These are phyloP conservation scores for Mycena galopus DNA, from an alignment of 768 basidiomycete genomes.

Conservation along the genomic window DNA sequence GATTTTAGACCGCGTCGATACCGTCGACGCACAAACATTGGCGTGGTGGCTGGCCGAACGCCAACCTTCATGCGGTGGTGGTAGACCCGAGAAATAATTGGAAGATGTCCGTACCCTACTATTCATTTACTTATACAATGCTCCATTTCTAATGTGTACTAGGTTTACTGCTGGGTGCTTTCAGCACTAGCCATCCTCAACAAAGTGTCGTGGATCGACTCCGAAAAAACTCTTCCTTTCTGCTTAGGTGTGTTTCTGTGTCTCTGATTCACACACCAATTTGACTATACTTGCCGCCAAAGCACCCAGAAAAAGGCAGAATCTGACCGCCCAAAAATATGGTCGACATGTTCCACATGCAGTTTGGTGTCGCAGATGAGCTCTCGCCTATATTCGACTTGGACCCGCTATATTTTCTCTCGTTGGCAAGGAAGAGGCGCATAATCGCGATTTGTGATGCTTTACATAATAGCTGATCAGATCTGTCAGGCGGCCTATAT, in stretches of 20 bases:
- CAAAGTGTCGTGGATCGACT: conserved; percentile 89
- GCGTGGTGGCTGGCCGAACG: conserved; percentile 96
- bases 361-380: conserved; percentile 89
- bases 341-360: conserved; percentile 97
- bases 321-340: conserved; percentile 95
- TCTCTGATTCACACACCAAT: too few species aligned
- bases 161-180: conserved; percentile 99
- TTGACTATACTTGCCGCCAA: conserved; percentile 7
- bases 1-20: conserved; percentile 86
- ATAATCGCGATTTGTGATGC: too few species aligned
- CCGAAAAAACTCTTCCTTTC: conserved; percentile 90
- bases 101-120: conserved; percentile 88
- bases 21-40: conserved; percentile 82
- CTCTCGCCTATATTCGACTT: too few species aligned
- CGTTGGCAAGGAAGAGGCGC: too few species aligned
- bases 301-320: conserved; percentile 93
- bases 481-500: too few species aligned
- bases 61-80: conserved; percentile 94
- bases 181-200: conserved; percentile 89
- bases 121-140: background rate
- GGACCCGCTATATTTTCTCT: too few species aligned
- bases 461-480: too few species aligned
- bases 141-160: conserved; percentile 6
- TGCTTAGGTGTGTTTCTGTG: conserved; percentile 71
- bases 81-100: conserved; percentile 97